Evolutionary conservation across 805 yeast species (phyloP).

Genomic region (Metschnikowia amazonensis): DNA sequence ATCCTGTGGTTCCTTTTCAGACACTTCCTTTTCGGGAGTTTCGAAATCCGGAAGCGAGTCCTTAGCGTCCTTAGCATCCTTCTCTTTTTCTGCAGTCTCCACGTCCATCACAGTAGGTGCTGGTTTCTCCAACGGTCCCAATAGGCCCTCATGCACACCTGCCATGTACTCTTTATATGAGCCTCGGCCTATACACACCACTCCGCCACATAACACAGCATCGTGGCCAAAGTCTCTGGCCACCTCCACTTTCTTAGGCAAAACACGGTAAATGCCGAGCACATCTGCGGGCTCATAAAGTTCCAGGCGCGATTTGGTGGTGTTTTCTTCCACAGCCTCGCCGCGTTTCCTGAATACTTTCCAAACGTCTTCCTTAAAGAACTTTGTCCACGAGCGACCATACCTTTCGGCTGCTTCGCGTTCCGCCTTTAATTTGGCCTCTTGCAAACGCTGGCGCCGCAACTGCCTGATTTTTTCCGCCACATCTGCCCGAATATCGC

Average conservation of each 20-base stretch:
- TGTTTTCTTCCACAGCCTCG: neutral
- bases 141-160: conserved; percentile 91
- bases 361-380: conserved; percentile 18
- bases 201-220: conserved; percentile 66
- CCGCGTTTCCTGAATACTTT: conserved; percentile 9
- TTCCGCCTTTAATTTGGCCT: conserved; percentile 7
- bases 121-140: conserved; percentile 74
- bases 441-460: conserved; percentile 42
- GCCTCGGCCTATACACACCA: conserved; percentile 90
- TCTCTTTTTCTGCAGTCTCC: conserved; percentile 2
- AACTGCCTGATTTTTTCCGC: conserved; percentile 76
- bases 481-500: conserved; percentile 76
- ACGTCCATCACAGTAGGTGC: conserved; percentile 23
- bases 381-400: conserved; percentile 28
- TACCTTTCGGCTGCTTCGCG: conserved; percentile 11
- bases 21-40: no score
- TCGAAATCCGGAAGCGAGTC: no score
- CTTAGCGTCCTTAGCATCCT: no score
- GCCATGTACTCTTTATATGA: conserved; percentile 87
- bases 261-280: conserved; percentile 51
- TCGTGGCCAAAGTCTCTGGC: conserved; percentile 42
- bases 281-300: conserved; percentile 44
- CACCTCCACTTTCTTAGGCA: conserved; percentile 23
- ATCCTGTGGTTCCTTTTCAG: conserved; percentile 19
- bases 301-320: conserved; percentile 24